Evolutionary conservation across 2,329 filamentous ascomycete genomes (phyloP), one percentile per base, ranked within the genome.

Genomic region (Diaporthe batatas): DNA sequence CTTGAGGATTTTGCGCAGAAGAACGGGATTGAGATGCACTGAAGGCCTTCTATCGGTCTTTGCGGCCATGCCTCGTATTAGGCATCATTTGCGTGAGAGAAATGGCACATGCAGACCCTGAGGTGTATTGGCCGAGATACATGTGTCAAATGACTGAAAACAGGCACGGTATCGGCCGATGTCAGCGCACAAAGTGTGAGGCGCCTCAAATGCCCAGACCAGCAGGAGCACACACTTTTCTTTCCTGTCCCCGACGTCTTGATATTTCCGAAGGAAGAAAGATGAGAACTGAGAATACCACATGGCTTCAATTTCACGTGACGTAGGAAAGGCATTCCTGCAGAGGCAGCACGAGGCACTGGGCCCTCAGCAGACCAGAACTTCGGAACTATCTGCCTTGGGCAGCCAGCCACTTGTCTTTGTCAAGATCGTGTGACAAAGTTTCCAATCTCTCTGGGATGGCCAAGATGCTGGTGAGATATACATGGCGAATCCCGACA

Each of bases 1-100:
- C 68, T 76, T 6, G 67, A 54, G 51, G 75, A 73, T 25, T 79
- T 75, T 14, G 68, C 68, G 53, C 73, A 75, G 29, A 64, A 51
- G 51, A 71, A 73, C 34, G 64, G 32, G 47, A 65, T 75, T 16
- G 69, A 72, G 18, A 42, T 70, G 32, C 55, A 62, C 39, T 59
- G 23, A 62, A 7, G 47, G 32, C 18, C 10, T 36, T 42, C 39
- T 16, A 18, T 42, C 23, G n/a, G 23, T 29, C 32, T 39, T n/a
- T 69, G 12, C 29, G 21, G 11, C 18, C 58, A 12, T n/a, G 16
- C 14, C 21, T 11, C 44, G 23, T 18, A 29, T 49, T 18, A 51
- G 16, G 29, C 10, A 47, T 36, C 10, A 34, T 5, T 16, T 18
- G 21, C 18, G 23, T 64, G 29, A 11, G 23, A 18, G 34, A 11